These are phyloP conservation scores for Lasiosphaeris hirsuta DNA, from an alignment of 495 filamentous ascomycete species.

Conservation along the genomic window DNA sequence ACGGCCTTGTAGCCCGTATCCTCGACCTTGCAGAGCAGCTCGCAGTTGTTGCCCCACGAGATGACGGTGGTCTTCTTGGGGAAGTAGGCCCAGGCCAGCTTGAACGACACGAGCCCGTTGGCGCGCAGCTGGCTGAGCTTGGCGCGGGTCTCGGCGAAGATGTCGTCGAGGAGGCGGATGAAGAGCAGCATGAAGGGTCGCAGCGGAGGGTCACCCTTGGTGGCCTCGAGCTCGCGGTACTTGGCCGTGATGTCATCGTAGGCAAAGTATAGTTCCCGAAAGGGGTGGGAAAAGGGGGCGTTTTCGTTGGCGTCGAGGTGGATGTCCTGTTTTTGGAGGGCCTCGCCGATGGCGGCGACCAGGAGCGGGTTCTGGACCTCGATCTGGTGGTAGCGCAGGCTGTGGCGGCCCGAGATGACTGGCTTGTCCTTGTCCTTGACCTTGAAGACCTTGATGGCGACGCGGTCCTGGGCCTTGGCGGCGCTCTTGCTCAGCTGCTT, in stretches of 20 bases:
- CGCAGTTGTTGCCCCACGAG: slow-evolving; percentile 27
- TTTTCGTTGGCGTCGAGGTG: slow-evolving; percentile 32
- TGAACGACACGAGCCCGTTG: slow-evolving; percentile 29
- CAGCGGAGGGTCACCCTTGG: slow-evolving; percentile 11
- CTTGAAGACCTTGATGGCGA: slow-evolving; percentile 42
- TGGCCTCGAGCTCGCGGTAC: slow-evolving; percentile 9
- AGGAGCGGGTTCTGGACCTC: slow-evolving; percentile 37
- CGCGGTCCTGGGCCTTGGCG: slow-evolving; percentile 33
- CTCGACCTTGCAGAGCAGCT: slow-evolving; percentile 32
- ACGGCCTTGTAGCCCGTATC: slow-evolving; percentile 17
- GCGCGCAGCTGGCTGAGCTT: slow-evolving; percentile 28
- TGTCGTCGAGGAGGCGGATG: slow-evolving; percentile 32
- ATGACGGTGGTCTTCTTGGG: slow-evolving; percentile 31
- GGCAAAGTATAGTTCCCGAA: slow-evolving; percentile 36
- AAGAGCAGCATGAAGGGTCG: slow-evolving; percentile 32
- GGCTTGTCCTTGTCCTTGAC: slow-evolving; percentile 34
- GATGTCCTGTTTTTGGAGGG: slow-evolving; percentile 30
- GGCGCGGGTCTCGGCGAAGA: slow-evolving; percentile 32
- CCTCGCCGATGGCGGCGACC: slow-evolving; percentile 29
- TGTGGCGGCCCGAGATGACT: slow-evolving; percentile 29
- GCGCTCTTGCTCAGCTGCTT: slow-evolving; percentile 33
- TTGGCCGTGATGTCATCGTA: slow-evolving; percentile 32
- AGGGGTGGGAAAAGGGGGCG: slow-evolving; percentile 32
- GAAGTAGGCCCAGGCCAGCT: slow-evolving; percentile 39
- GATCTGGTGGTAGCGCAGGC: slow-evolving; percentile 33